These are phyloP conservation scores for Sungouiozyma ichnusensis DNA, from an alignment of 805 yeast species.

Conservation along the genomic window DNA sequence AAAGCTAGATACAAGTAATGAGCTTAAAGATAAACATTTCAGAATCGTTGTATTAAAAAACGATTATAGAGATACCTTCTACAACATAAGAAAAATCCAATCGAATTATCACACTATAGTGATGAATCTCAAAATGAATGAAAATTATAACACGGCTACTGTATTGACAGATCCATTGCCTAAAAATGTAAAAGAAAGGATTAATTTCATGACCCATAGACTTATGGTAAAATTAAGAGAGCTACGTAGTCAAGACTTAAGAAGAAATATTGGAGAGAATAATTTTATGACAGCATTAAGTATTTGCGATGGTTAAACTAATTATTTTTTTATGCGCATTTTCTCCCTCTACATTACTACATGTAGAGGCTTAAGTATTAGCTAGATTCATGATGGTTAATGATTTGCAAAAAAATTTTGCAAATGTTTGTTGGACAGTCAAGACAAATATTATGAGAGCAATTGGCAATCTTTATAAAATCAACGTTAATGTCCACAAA, in stretches of 20 bases:
- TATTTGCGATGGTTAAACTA: not conserved
- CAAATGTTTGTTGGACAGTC: slow-evolving; percentile 14
- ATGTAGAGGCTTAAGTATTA: not conserved
- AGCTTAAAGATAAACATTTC: slow-evolving; percentile 7
- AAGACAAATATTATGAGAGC: slow-evolving; percentile 23
- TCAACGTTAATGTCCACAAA: slow-evolving; percentile 1
- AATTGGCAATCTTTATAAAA: slow-evolving; percentile 9
- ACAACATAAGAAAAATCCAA: slow-evolving; percentile 9
- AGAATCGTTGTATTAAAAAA: slow-evolving; percentile 13
- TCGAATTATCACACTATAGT: slow-evolving; percentile 10
- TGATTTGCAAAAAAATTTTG: slow-evolving; percentile 4
- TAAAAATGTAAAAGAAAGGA: slow-evolving; percentile 10
- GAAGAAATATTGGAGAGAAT: slow-evolving; percentile 25
- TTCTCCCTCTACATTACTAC: not conserved
- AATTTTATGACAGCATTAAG: slow-evolving; percentile 10
- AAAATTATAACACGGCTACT: slow-evolving; percentile 5
- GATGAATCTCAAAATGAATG: slow-evolving; percentile 12
- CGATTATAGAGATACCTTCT: slow-evolving; percentile 10
- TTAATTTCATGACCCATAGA: slow-evolving; percentile 14
- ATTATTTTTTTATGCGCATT: not conserved
- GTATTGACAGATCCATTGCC: slow-evolving; percentile 4
- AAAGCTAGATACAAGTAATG: slow-evolving; percentile 9
- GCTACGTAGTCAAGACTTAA: slow-evolving; percentile 18
- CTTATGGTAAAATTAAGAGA: slow-evolving; percentile 11
- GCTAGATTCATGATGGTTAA: not conserved